Percentiles rank a stretch among this genome's conserved stretches.
Conservation (phyloP, 1,139 yeast species). For the Pichia terricola region DNA sequence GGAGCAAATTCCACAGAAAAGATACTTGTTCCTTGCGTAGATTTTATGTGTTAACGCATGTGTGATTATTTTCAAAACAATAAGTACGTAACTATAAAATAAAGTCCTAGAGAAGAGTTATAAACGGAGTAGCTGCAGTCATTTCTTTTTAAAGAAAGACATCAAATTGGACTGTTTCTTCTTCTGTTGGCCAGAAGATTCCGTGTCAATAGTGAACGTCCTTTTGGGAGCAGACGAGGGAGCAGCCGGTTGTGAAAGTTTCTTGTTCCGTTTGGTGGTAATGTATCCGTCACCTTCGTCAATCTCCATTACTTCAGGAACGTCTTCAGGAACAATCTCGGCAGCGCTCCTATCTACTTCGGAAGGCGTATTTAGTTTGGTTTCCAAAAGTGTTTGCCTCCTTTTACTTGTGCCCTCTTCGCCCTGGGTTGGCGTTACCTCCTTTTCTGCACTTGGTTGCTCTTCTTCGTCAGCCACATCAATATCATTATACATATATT, state of each 20-base stretch:
- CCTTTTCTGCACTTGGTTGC: not conserved
- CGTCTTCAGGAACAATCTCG: not conserved
- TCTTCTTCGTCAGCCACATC: constrained; percentile 5
- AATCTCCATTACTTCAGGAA: not conserved
- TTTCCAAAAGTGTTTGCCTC: not conserved
- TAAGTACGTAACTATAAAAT: too few species aligned
- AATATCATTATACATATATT: constrained; percentile 7
- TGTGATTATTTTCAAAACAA: too few species aligned
- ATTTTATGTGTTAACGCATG: too few species aligned
- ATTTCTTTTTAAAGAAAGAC: constrained; percentile 24
- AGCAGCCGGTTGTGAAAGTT: not conserved
- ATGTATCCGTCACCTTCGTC: not conserved
- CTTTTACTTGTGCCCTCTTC: not conserved
- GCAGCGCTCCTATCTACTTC: not conserved
- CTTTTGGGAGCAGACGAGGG: not conserved
- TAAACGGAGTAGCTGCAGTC: too few species aligned
- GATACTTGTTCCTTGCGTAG: too few species aligned
- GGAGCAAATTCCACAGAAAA: too few species aligned
- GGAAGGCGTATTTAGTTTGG: not conserved
- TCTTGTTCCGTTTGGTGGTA: not conserved
- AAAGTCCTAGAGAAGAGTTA: not conserved
- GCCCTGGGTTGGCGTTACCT: not conserved
- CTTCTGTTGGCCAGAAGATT: constrained; percentile 1
- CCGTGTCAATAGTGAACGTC: constrained; percentile 6
- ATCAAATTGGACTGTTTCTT: constrained; percentile 22